Evolutionary conservation across 1,139 yeast species (phyloP), one percentile per base, ranked within the genome.

Genomic region (Hansenula lynferdii): DNA sequence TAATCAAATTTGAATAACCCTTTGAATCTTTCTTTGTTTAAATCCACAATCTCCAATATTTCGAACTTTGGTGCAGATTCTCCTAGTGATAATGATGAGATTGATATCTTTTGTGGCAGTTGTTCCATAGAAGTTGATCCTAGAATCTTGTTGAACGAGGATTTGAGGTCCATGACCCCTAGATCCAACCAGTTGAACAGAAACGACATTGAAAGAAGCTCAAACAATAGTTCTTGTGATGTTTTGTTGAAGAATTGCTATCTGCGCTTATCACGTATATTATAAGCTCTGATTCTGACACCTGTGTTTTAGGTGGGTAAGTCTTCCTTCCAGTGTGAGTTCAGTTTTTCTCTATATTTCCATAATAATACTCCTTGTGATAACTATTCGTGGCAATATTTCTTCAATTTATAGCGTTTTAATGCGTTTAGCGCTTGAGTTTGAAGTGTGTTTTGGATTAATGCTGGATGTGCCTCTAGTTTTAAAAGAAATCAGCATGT

Each of bases 141-240:
- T 12, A 51, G 39, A 0, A 42, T 30, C 25, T 34, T 36, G 31
- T 52, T 52, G 12, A 46, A 37, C n/a, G 38, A 33, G 9, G 44
- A 28, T 27, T 46, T 46, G 34, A 53, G 30, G 30, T 51, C 54
- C 19, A 47, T 24, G 4, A 29, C 11, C 7, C 35, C 35, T 10
- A 53, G 42, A 15, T 48, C 48, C 20, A 44, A n/a, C 57, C 57
- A 53, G 43, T 49, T 45, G 40, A 53, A 49, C 14, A 51, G 35
- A 40, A 53, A 53, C 5, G 57, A 51, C 57, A 51, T 51, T 11
- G 10, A 18, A 9, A 16, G n/a, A n/a, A n/a, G n/a, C n/a, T n/a
- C n/a, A n/a, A n/a, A n/a, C n/a, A n/a, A 4, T 14, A 15, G 28
- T 26, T 26, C 11, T 26, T 26, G 18, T 6, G 6, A 6, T 15